Percentiles rank a stretch among this genome's conserved stretches.
Evolutionary conservation across 1,284 basidiomycete genomes (phyloP).

Genomic region (Fistulina hepatica): DNA sequence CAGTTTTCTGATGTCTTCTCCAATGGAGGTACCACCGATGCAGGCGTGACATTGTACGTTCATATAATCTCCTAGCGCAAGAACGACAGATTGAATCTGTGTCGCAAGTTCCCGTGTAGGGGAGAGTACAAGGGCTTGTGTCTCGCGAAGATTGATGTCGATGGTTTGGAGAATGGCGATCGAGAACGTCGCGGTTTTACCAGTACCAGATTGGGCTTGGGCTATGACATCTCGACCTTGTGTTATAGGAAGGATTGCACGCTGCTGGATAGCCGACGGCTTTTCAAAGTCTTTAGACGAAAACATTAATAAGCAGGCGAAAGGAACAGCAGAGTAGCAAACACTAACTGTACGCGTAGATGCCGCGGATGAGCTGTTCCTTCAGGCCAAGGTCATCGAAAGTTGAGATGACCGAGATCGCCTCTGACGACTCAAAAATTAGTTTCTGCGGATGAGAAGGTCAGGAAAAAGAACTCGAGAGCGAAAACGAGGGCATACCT

Average conservation of each 20-base stretch:
- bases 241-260: constrained; percentile 92
- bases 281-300: constrained; percentile 86
- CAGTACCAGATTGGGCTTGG: constrained; percentile 98
- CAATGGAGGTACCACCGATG: constrained; percentile 95
- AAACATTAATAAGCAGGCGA: constrained; percentile 6
- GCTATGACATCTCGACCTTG: constrained; percentile 95
- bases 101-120: constrained; percentile 93
- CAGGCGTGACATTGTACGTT: constrained; percentile 99
- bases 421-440: constrained; percentile 95
- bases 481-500: constrained; percentile 31
- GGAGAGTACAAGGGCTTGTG: constrained; percentile 92
- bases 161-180: constrained; percentile 93
- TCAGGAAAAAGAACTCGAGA: constrained; percentile 14
- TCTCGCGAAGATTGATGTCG: constrained; percentile 91
- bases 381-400: constrained; percentile 93
- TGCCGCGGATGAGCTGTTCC: constrained; percentile 91
- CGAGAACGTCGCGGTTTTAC: constrained; percentile 98
- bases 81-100: constrained; percentile 97
- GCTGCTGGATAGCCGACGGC: constrained; percentile 97
- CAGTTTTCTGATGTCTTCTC: constrained; percentile 97
- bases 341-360: constrained; percentile 94
- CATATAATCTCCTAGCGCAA: constrained; percentile 98
- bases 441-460: constrained; percentile 56
- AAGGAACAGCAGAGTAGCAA: constrained; percentile 6
- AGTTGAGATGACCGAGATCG: constrained; percentile 76